Percentiles rank a stretch among this genome's conserved stretches.
phyloP scores from a whole-genome alignment of 192 early-diverging fungal species.

The Tieghemiomyces parasiticus region DNA sequence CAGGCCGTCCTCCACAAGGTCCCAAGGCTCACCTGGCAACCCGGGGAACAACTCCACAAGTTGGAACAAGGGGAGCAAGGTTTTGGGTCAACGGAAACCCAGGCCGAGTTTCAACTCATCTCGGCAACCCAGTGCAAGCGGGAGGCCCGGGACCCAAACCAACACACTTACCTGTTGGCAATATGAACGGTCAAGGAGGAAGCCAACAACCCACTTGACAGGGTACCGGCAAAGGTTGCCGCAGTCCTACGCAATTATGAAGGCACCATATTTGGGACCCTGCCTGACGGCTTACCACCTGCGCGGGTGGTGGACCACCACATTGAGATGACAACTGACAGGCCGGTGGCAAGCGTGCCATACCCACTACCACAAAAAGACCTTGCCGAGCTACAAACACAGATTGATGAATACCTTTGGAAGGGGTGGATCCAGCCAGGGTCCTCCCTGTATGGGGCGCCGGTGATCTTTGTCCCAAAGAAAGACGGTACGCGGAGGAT shows the following conservation, averaged over 20 bases:
- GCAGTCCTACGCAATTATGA: background rate
- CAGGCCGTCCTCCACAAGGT: background rate
- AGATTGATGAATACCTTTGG: background rate
- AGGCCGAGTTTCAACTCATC: background rate
- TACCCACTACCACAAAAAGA: background rate
- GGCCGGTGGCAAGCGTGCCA: background rate
- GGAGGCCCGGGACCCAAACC: background rate
- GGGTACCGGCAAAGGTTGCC: background rate
- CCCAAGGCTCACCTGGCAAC: background rate
- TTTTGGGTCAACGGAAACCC: background rate
- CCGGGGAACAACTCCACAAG: too few species aligned
- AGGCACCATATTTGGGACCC: background rate
- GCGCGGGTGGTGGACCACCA: background rate
- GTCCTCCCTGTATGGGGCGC: constrained; percentile 24
- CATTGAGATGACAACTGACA: background rate
- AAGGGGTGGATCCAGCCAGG: constrained; percentile 20
- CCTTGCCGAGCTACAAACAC: background rate
- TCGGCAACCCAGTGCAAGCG: background rate
- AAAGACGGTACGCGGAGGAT: constrained; percentile 22
- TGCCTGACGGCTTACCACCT: constrained; percentile 1
- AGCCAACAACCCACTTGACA: background rate
- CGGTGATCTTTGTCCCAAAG: constrained; percentile 24
- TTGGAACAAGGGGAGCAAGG: background rate
- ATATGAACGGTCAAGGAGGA: background rate
- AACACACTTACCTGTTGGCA: background rate